Percentiles rank a stretch among this genome's conserved stretches.
Conservation (phyloP, 2,329 filamentous ascomycete species). For the Colletotrichum lindemuthianum region DNA sequence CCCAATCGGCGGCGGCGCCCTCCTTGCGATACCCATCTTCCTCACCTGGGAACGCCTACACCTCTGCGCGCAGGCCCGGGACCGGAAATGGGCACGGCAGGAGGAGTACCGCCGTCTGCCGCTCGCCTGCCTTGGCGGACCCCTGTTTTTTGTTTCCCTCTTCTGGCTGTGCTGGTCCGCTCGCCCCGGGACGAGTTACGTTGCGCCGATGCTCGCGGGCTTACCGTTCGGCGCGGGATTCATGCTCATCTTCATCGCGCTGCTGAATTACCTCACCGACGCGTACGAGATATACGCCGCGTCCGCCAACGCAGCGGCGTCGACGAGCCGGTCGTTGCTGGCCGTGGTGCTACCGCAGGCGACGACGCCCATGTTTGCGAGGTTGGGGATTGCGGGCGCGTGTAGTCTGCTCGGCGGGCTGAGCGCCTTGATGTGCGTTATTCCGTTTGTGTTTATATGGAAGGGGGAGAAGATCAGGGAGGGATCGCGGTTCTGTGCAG, state of each 20-base stretch:
- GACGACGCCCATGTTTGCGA: slow-evolving; percentile 59
- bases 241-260: slow-evolving; percentile 70
- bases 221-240: slow-evolving; percentile 71
- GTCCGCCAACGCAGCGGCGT: slow-evolving; percentile 38
- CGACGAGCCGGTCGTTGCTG: slow-evolving; percentile 35
- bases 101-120: slow-evolving; percentile 78
- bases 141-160: slow-evolving; percentile 65
- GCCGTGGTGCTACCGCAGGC: slow-evolving; percentile 64
- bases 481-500: slow-evolving; percentile 70
- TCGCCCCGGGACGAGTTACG: slow-evolving; percentile 57
- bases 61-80: slow-evolving; percentile 22
- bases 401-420: slow-evolving; percentile 63
- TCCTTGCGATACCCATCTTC: slow-evolving; percentile 69
- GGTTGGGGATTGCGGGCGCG: slow-evolving; percentile 59
- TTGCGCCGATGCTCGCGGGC: slow-evolving; percentile 68
- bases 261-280: slow-evolving; percentile 73
- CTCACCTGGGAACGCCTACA: slow-evolving; percentile 62
- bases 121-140: slow-evolving; percentile 75
- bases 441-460: slow-evolving; percentile 65
- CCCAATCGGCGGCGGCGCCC: slow-evolving; percentile 71
- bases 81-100: slow-evolving; percentile 66
- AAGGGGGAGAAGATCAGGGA: slow-evolving; percentile 65
- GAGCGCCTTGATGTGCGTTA: slow-evolving; percentile 59
- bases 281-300: slow-evolving; percentile 72
- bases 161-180: slow-evolving; percentile 73